Evolutionary conservation across 345 rosid species (phyloP).

Genomic region (Nasturtium officinale): DNA sequence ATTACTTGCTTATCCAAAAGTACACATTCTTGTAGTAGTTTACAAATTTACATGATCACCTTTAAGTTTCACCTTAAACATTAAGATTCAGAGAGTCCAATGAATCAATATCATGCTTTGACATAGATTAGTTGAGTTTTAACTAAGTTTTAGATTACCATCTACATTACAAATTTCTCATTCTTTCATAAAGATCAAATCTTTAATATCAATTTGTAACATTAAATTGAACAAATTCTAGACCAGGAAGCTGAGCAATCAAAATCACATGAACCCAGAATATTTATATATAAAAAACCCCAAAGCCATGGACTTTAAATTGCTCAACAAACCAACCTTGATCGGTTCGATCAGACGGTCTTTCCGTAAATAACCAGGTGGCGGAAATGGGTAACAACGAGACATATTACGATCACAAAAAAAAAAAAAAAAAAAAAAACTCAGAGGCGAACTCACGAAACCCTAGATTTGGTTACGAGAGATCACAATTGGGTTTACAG

Average conservation of each 20-base stretch:
- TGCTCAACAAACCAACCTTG: conserved; percentile 69
- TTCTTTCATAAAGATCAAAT: not conserved
- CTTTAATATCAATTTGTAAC: not conserved
- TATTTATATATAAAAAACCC: not conserved
- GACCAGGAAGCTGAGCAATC: conserved; percentile 45
- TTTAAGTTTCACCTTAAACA: not conserved
- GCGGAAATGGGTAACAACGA: conserved; percentile 69
- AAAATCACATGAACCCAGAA: conserved; percentile 39
- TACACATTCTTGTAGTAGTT: not conserved
- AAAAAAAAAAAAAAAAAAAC: not conserved
- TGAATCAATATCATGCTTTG: not conserved
- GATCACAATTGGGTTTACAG: conserved; percentile 17
- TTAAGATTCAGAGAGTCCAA: not conserved
- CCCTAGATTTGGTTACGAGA: conserved; percentile 32
- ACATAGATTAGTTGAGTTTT: not conserved
- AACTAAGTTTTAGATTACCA: not conserved
- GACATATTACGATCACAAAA: conserved; percentile 48
- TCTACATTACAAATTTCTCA: not conserved
- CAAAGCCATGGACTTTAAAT: conserved; percentile 28
- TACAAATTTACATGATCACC: not conserved
- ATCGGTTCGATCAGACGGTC: conserved; percentile 52
- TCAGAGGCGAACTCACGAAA: conserved; percentile 8
- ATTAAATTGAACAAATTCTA: not conserved
- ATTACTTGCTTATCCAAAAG: conserved; percentile 8
- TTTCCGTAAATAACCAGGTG: conserved; percentile 46